Conservation (phyloP, 2,329 filamentous ascomycete species). For the Pseudogymnoascus destructans region DNA sequence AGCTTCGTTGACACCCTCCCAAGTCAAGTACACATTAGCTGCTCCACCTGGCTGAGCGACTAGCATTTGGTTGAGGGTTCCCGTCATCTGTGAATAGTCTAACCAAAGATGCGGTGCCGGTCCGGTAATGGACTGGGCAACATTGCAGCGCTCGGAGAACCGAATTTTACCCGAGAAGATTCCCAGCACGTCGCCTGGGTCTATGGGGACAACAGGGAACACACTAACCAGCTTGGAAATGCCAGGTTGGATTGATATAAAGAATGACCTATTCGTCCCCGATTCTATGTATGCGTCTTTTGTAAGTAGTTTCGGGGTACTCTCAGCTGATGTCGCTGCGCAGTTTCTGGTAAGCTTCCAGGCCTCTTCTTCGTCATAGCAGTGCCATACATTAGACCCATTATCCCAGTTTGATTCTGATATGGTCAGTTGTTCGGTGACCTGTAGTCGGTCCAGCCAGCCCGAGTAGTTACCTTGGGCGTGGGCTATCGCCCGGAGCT, state of each 20-base stretch:
- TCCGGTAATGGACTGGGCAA: constrained; percentile 11
- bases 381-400: constrained; percentile 11
- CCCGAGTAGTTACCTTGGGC: too few relatives aligned
- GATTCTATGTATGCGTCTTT: constrained; percentile 14
- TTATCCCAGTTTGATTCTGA: too few relatives aligned
- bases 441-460: too few relatives aligned
- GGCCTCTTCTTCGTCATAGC: constrained; percentile 12
- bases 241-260: constrained; percentile 12
- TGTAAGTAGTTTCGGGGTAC: constrained; percentile 12
- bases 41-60: background rate
- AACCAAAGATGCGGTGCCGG: constrained; percentile 14
- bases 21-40: background rate
- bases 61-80: background rate
- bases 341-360: constrained; percentile 13
- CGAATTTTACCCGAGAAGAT: constrained; percentile 13
- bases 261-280: constrained; percentile 8
- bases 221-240: constrained; percentile 12
- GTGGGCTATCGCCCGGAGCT: too few relatives aligned
- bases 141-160: constrained; percentile 12
- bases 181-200: constrained; percentile 9
- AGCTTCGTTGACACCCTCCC: background rate
- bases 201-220: constrained; percentile 1
- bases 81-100: constrained; percentile 13
- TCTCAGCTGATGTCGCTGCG: constrained; percentile 13
- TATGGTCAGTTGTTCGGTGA: too few relatives aligned